A percentile compares a stretch with the other conserved stretches of the same genome.
Evolutionary conservation across 192 early-diverging fungal genomes (phyloP).

Genomic region (Umbelopsis isabellina): DNA sequence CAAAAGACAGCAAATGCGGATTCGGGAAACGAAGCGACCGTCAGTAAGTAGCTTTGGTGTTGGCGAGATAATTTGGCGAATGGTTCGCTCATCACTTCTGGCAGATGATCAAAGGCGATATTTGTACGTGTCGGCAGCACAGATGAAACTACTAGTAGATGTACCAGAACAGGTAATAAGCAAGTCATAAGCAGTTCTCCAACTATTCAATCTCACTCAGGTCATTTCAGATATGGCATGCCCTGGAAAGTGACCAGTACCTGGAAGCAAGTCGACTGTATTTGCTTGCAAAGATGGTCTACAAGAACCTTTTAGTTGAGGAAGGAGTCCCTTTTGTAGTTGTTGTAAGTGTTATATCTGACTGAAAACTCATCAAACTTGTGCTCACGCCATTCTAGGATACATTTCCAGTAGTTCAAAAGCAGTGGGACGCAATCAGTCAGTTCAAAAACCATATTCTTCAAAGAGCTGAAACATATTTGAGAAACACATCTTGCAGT

Average conservation of each 20-base stretch:
- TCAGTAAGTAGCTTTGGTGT: neutral
- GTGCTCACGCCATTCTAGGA: conserved; percentile 37
- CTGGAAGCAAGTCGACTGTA: conserved; percentile 72
- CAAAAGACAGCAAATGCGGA: conserved; percentile 25
- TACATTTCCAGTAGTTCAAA: conserved; percentile 80
- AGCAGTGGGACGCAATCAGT: conserved; percentile 84
- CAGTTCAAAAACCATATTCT: conserved; percentile 78
- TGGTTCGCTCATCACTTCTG: conserved; percentile 1
- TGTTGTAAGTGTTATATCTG: conserved; percentile 14
- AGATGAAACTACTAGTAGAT: conserved; percentile 83
- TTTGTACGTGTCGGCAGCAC: conserved; percentile 72
- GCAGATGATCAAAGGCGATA: conserved; percentile 58
- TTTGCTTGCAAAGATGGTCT: conserved; percentile 69
- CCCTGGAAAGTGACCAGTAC: conserved; percentile 72
- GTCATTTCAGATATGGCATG: conserved; percentile 73
- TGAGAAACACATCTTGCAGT: neutral
- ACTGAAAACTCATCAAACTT: neutral
- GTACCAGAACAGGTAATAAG: conserved; percentile 80
- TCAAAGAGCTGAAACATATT: conserved; percentile 58
- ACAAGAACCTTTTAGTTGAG: conserved; percentile 64
- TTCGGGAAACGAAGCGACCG: neutral
- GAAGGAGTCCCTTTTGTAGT: conserved; percentile 40
- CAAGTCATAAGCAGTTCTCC: neutral
- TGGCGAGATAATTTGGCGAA: neutral
- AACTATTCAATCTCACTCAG: neutral